A percentile compares a stretch with the other conserved stretches of the same genome.
phyloP scores from a whole-genome alignment of 164 flowering plant species.

The Aristolochia californica region DNA sequence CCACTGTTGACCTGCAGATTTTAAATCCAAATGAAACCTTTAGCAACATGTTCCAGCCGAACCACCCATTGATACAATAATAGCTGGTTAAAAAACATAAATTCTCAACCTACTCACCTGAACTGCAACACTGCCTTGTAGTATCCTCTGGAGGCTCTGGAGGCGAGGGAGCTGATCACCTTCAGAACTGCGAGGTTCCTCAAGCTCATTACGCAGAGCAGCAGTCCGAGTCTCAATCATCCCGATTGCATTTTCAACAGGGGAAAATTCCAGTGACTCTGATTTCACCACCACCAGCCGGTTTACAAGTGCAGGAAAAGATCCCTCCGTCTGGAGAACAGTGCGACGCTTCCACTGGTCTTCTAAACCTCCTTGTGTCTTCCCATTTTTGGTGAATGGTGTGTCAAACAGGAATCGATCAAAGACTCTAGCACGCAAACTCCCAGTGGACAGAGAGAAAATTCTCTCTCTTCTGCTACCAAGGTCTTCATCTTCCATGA shows the following conservation, averaged over 20 bases:
- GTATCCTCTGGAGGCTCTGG: conserved; percentile 94
- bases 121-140: conserved; percentile 99
- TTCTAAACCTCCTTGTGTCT: conserved; percentile 95
- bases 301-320: conserved; percentile 93
- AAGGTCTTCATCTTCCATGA: conserved; percentile 97
- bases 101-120: conserved; percentile 65
- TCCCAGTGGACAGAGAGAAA: conserved; percentile 87
- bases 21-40: background rate
- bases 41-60: background rate
- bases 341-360: conserved; percentile 96
- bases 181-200: conserved; percentile 97
- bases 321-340: conserved; percentile 90
- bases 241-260: conserved; percentile 97
- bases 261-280: conserved; percentile 94
- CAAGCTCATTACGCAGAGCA: conserved; percentile 90
- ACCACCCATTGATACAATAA: too few species aligned
- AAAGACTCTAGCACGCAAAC: conserved; percentile 91
- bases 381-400: conserved; percentile 96
- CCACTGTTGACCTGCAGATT: conserved; percentile 88
- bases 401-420: conserved; percentile 97
- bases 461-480: conserved; percentile 96
- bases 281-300: conserved; percentile 79
- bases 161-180: conserved; percentile 98
- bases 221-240: conserved; percentile 99
- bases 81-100: too few species aligned